phyloP scores from a whole-genome alignment of 2,329 filamentous ascomycete genomes.

The Epichloe brachyelytri region DNA sequence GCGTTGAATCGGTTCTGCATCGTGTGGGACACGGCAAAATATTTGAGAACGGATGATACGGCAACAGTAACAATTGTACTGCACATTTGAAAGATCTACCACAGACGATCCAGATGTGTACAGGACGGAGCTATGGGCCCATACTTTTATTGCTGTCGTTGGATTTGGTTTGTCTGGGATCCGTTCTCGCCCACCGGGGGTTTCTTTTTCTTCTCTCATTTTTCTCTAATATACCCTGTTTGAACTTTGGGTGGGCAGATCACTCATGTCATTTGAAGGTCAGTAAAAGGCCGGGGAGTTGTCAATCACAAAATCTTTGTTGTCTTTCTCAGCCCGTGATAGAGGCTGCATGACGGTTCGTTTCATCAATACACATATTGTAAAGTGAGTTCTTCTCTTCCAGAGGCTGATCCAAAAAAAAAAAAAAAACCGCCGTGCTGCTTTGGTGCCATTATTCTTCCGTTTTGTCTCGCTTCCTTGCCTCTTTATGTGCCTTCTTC shows the following conservation, averaged over 20 bases:
- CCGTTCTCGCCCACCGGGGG: not conserved
- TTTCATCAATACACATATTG: not conserved
- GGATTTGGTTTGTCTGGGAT: not conserved
- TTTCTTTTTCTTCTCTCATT: not conserved
- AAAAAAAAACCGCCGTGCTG: too few relatives aligned
- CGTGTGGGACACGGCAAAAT: slow-evolving; percentile 1
- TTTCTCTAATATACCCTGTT: slow-evolving; percentile 10
- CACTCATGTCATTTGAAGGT: not conserved
- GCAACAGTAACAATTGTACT: not conserved
- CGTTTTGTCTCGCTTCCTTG: slow-evolving; percentile 30
- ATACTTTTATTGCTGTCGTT: not conserved
- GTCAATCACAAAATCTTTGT: not conserved
- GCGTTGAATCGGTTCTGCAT: slow-evolving; percentile 8
- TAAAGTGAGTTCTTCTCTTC: not conserved
- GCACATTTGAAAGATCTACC: not conserved
- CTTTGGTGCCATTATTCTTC: not conserved
- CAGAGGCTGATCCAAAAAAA: not conserved
- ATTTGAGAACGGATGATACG: not conserved
- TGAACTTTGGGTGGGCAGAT: not conserved
- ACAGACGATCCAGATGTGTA: not conserved
- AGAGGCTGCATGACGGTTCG: not conserved
- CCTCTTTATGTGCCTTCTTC: slow-evolving; percentile 51
- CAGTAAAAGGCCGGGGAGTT: not conserved
- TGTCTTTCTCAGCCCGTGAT: not conserved
- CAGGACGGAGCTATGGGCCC: not conserved